Conservation (phyloP, 2,329 filamentous ascomycete genomes). For the Metarhizium anisopliae region DNA sequence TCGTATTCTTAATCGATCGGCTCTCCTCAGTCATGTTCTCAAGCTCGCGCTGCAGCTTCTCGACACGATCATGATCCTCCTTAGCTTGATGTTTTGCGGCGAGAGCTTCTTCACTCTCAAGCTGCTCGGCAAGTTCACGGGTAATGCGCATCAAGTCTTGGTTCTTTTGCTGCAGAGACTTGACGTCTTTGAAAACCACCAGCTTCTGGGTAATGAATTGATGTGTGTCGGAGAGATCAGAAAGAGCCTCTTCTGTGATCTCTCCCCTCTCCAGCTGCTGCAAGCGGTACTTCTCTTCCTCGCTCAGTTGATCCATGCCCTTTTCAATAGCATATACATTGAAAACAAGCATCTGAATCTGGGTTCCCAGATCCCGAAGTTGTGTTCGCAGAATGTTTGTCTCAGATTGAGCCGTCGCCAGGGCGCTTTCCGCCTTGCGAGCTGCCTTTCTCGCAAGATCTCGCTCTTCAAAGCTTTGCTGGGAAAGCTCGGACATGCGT, state of each 20-base stretch:
- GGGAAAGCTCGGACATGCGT: slow-evolving; percentile 76
- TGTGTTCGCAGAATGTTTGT: slow-evolving; percentile 74
- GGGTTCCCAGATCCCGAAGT: slow-evolving; percentile 78
- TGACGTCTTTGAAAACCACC: slow-evolving; percentile 80
- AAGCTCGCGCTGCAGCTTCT: slow-evolving; percentile 62
- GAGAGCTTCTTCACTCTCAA: slow-evolving; percentile 84
- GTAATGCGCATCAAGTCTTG: slow-evolving; percentile 74
- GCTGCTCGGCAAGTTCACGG: slow-evolving; percentile 74
- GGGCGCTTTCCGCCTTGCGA: slow-evolving; percentile 67
- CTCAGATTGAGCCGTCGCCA: slow-evolving; percentile 57
- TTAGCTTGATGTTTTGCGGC: slow-evolving; percentile 54
- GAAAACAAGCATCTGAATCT: slow-evolving; percentile 84
- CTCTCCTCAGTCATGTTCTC: slow-evolving; percentile 76
- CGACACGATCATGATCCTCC: slow-evolving; percentile 62
- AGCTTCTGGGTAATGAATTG: slow-evolving; percentile 82
- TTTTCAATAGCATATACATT: slow-evolving; percentile 77
- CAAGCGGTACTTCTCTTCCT: slow-evolving; percentile 65
- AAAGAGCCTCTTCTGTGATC: slow-evolving; percentile 58
- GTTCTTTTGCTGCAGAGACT: slow-evolving; percentile 82
- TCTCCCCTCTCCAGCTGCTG: slow-evolving; percentile 72
- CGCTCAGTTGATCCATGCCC: slow-evolving; percentile 61
- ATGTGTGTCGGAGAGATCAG: slow-evolving; percentile 75
- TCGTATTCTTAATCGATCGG: slow-evolving; percentile 68
- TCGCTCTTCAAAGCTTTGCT: slow-evolving; percentile 71
- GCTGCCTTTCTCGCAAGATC: slow-evolving; percentile 70